Base-by-base conservation (phyloP, 139 green algal species). In the Chlorella ohadii region DNA sequence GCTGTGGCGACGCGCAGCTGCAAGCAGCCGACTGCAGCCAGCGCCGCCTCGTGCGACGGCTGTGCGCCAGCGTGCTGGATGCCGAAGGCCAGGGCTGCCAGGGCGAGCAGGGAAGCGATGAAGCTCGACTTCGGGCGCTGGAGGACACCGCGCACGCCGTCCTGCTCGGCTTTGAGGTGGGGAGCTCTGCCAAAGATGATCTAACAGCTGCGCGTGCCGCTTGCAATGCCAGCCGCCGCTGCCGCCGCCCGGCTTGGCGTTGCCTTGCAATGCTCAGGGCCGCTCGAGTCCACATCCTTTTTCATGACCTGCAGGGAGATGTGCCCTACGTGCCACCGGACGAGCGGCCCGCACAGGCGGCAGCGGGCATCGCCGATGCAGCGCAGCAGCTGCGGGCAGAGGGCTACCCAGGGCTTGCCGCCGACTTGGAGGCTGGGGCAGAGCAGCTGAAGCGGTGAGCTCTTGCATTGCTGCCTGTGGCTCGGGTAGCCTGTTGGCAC, bases 91-190 rank as follows among this genome's bases (percentile, higher is more conserved):
- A 59, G 51, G 51, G 51, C 51, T 23, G 51, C 51, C 9, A 22
- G 51, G 15, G 15, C 51, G 51, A 51, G 44, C 44, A 51, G 51
- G 51, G 22, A 2, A 23, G 51, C 51, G 15, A 59, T 22, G 51
- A 13, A 23, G 15, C 51, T 59, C 12, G 51, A 13, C 51, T 59
- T 9, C 51, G 51, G 51, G 51, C 51, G 39, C 63, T 83, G 15
- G 41, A 83, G 39, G 78, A 83, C 78, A 83, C 78, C 0, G 78
- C 78, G 9, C 67, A 73, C 63, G 47, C 28, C 41, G 39, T 83
- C 12, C 41, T 83, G 78, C 78, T 83, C 15, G 78, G 78, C 20
- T 19, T 83, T 3, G 39, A 75, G 17, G 78, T 83, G 20, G 44
- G 78, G 6, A 39, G 13, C 7, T 19, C 1, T 34, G 0, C 5